These are phyloP conservation scores for Epichloe coenophiala DNA, from an alignment of 2,329 filamentous ascomycete species.

Conservation along the genomic window DNA sequence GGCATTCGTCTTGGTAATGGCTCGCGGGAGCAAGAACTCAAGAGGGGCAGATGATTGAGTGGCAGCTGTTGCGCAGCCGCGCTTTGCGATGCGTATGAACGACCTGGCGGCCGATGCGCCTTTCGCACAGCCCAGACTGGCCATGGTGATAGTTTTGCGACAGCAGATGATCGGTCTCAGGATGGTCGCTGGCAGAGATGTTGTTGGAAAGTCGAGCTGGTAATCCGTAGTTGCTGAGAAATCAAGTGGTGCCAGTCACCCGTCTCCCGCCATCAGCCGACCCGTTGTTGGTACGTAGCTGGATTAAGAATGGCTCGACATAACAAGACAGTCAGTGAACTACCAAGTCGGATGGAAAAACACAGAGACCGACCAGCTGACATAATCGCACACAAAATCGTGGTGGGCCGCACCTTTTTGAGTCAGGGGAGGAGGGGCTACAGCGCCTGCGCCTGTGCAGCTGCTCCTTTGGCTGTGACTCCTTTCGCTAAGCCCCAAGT, in stretches of 20 bases:
- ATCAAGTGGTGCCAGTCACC: background rate
- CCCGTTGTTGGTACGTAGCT: no score
- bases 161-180: no score
- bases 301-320: no score
- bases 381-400: constrained; percentile 6
- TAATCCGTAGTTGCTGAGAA: constrained; percentile 5
- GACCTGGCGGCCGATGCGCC: constrained; percentile 24
- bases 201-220: background rate
- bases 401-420: background rate
- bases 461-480: background rate
- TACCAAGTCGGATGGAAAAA: background rate
- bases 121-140: constrained; percentile 20
- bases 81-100: constrained; percentile 28
- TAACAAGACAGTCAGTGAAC: no score
- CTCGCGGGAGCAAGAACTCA: constrained; percentile 27
- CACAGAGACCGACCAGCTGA: constrained; percentile 2
- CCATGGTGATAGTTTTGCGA: constrained; percentile 14
- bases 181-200: background rate
- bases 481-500: constrained; percentile 25
- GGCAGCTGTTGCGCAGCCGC: constrained; percentile 17
- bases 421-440: background rate
- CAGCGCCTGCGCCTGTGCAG: background rate
- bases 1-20: background rate
- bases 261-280: background rate
- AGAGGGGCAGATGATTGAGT: constrained; percentile 16